Evolutionary conservation across 768 basidiomycete species (phyloP).

Genomic region (Russula abietina): DNA sequence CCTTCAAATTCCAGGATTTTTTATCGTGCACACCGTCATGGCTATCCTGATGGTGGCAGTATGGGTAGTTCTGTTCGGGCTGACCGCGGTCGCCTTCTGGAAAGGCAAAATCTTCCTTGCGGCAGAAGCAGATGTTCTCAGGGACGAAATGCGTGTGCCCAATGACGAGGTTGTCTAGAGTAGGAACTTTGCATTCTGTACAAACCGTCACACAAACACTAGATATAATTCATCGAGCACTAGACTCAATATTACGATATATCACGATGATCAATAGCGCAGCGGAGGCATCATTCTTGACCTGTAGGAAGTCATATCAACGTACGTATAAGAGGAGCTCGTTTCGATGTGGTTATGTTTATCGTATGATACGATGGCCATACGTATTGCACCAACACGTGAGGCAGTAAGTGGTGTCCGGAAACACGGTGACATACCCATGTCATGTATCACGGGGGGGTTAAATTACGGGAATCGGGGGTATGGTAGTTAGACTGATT

Average conservation of each 20-base stretch:
- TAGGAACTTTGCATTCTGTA: too few species aligned
- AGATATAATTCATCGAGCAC: too few species aligned
- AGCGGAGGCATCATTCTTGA: neutral
- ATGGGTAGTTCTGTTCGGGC: conserved; percentile 39
- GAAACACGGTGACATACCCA: neutral
- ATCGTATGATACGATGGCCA: neutral
- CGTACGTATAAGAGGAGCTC: neutral
- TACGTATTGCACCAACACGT: neutral
- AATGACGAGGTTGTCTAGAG: conserved; percentile 4
- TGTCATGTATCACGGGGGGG: neutral
- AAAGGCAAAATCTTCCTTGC: conserved; percentile 42
- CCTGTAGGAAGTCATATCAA: neutral
- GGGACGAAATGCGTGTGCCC: conserved; percentile 28
- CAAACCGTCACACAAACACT: neutral
- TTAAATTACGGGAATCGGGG: neutral
- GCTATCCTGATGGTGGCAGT: conserved; percentile 36
- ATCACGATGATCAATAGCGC: neutral
- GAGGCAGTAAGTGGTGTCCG: neutral
- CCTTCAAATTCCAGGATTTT: conserved; percentile 38
- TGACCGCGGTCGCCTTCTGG: conserved; percentile 39
- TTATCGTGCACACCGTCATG: conserved; percentile 38
- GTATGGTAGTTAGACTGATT: neutral
- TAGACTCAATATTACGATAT: too few species aligned
- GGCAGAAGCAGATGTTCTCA: conserved; percentile 38
- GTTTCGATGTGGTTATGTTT: too few species aligned